Evolutionary conservation across 306 rosid species (phyloP).

Genomic region (Neltuma alba): DNA sequence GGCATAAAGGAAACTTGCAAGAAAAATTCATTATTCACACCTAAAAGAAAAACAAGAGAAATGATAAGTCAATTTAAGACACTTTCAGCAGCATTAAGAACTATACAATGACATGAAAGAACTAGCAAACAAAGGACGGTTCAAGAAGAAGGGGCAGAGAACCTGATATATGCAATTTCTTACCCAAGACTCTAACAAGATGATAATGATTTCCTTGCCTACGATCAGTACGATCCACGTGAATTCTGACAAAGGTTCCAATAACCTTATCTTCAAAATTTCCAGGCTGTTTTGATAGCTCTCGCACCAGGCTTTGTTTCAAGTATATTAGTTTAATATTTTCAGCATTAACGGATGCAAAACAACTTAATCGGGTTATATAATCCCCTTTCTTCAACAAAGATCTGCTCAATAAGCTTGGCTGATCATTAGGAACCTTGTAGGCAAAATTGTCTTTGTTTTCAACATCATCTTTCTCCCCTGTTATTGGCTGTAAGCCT

Average conservation of each 20-base stretch:
- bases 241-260: conserved; percentile 57
- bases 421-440: conserved; percentile 24
- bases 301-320: conserved; percentile 58
- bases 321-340: conserved; percentile 58
- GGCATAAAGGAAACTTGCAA: conserved; percentile 56
- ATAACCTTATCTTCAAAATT: conserved; percentile 49
- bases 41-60: conserved; percentile 43
- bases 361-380: conserved; percentile 22
- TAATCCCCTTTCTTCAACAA: conserved; percentile 29
- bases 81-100: conserved; percentile 14
- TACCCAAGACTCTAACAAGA: conserved; percentile 48
- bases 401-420: conserved; percentile 32
- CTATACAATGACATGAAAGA: not conserved
- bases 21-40: conserved; percentile 44
- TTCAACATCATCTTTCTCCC: conserved; percentile 22
- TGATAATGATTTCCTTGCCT: conserved; percentile 35
- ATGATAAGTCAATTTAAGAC: conserved; percentile 9
- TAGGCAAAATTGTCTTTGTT: conserved; percentile 19
- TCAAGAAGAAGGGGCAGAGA: not conserved
- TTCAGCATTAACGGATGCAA: conserved; percentile 47
- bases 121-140: conserved; percentile 4
- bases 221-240: conserved; percentile 35
- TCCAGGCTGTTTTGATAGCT: conserved; percentile 51
- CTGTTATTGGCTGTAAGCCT: conserved; percentile 18
- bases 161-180: conserved; percentile 9